Percentiles rank a stretch among this genome's conserved stretches.
These are phyloP conservation scores for Diddensiella transvaalensis DNA, from an alignment of 805 yeast genomes.

Conservation along the genomic window DNA sequence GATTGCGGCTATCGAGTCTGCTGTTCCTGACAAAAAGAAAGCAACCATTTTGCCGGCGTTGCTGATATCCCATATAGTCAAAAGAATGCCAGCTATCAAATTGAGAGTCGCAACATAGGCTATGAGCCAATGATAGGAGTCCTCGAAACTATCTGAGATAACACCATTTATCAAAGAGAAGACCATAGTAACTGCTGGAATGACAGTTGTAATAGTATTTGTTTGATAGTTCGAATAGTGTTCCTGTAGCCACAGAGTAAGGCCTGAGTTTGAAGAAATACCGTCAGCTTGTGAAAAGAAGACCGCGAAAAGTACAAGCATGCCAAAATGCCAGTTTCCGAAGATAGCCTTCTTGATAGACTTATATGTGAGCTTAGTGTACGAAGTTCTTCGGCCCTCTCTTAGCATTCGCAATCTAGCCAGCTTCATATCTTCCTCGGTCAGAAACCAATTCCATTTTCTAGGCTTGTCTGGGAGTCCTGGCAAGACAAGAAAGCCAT, in stretches of 20 bases:
- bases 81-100: slow-evolving; percentile 3
- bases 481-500: slow-evolving; percentile 16
- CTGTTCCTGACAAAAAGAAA: slow-evolving; percentile 7
- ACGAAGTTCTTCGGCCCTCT: slow-evolving; percentile 6
- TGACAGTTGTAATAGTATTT: slow-evolving; percentile 7
- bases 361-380: slow-evolving; percentile 36
- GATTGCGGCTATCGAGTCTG: slow-evolving; percentile 9
- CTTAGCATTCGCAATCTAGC: slow-evolving; percentile 11
- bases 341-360: slow-evolving; percentile 46
- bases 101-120: slow-evolving; percentile 5
- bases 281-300: slow-evolving; percentile 39
- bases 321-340: slow-evolving; percentile 57
- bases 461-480: slow-evolving; percentile 15
- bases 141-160: slow-evolving; percentile 3
- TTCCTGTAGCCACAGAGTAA: slow-evolving; percentile 11
- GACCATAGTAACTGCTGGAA: slow-evolving; percentile 9
- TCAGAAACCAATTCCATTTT: slow-evolving; percentile 14
- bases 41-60: slow-evolving; percentile 11
- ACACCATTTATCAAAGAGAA: slow-evolving; percentile 6
- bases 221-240: slow-evolving; percentile 3
- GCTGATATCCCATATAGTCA: slow-evolving; percentile 9
- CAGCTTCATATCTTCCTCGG: slow-evolving; percentile 13
- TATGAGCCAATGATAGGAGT: slow-evolving; percentile 4
- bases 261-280: slow-evolving; percentile 5
- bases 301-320: slow-evolving; percentile 51